Base-by-base conservation (phyloP, 2,329 filamentous ascomycete species). In the Beauveria sp. region DNA sequence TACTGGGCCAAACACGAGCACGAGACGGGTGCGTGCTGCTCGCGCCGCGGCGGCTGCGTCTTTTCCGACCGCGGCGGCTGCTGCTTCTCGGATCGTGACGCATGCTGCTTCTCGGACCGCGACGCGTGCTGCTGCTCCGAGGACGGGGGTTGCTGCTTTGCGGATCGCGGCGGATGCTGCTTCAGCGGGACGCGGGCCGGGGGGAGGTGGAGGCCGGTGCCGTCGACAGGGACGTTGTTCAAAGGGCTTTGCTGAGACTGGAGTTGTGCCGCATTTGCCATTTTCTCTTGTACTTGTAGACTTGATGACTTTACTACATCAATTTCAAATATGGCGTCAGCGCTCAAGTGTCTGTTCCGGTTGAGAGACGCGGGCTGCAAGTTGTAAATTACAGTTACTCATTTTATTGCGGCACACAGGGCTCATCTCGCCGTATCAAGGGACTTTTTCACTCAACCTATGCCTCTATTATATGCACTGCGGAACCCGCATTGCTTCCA, bases 1-100 rank as follows among this genome's bases (percentile, higher is more conserved):
- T 52, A 60, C 46, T 63, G 63, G 64, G 58, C 62, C 42, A 54
- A 50, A 51, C 59, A 34, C 34, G 30, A 61, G 26, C 14, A 40
- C 28, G 8, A 34, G 22, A 38, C 60, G 38, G 60, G 54, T n/a
- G 30, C 30, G 20, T 62, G 60, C 49, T 58, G 54, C 47, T 34
- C 54, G 34, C 7, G 22, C 6, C 43, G 53, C n/a, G 60, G 52
- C 16, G 53, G 53, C 9, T 64, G 63, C 53, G 62, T 52, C 47
- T 66, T 63, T 10, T 53, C 51, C 8, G 51, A 53, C 40, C 51
- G 59, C 22, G 59, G 40, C 42, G 43, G 45, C 1, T 65, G 63
- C 49, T 63, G 47, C 50, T 66, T 49, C 10, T 58, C 55, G 22
- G 55, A 49, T 5, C 42, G 18, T 7, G 55, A 22, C 4, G 55